These are phyloP conservation scores for Flaveria ramosissima DNA, from an alignment of 129 eudicot species.

Conservation along the genomic window DNA sequence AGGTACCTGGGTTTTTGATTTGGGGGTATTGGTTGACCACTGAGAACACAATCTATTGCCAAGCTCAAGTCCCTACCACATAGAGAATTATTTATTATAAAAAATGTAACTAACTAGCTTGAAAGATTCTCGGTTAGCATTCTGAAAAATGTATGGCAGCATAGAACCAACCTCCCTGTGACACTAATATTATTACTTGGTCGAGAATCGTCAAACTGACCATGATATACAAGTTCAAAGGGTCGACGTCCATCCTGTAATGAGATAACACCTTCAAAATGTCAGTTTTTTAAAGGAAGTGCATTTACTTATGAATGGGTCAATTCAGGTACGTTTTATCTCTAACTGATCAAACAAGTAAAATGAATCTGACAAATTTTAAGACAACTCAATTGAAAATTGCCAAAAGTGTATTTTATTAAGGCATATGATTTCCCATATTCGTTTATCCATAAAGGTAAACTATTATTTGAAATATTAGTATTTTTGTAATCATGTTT, in stretches of 20 bases:
- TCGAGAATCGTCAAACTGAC: slow-evolving; percentile 97
- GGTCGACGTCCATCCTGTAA: slow-evolving; percentile 95
- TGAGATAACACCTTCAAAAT: slow-evolving; percentile 19
- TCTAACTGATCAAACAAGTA: neutral
- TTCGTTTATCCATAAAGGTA: no score
- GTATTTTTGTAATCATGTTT: no score
- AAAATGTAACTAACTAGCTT: slow-evolving; percentile 7
- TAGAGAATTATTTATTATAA: slow-evolving; percentile 8
- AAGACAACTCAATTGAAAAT: no score
- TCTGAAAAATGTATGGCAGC: slow-evolving; percentile 9
- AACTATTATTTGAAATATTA: no score
- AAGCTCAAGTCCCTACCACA: slow-evolving; percentile 77
- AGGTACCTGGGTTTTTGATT: slow-evolving; percentile 86
- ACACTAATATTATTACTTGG: slow-evolving; percentile 77
- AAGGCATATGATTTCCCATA: no score
- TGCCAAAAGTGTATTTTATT: no score
- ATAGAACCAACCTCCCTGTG: slow-evolving; percentile 73
- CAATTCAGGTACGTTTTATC: neutral
- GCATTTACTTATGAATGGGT: neutral
- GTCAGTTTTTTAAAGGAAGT: neutral
- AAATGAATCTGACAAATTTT: no score
- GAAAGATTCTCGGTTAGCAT: slow-evolving; percentile 10
- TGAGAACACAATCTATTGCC: slow-evolving; percentile 82
- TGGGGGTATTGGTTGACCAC: slow-evolving; percentile 73
- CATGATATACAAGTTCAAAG: slow-evolving; percentile 94